Evolutionary conservation across 2,329 filamentous ascomycete genomes (phyloP), one percentile per base, ranked within the genome.

Genomic region (Fusarium sp.): DNA sequence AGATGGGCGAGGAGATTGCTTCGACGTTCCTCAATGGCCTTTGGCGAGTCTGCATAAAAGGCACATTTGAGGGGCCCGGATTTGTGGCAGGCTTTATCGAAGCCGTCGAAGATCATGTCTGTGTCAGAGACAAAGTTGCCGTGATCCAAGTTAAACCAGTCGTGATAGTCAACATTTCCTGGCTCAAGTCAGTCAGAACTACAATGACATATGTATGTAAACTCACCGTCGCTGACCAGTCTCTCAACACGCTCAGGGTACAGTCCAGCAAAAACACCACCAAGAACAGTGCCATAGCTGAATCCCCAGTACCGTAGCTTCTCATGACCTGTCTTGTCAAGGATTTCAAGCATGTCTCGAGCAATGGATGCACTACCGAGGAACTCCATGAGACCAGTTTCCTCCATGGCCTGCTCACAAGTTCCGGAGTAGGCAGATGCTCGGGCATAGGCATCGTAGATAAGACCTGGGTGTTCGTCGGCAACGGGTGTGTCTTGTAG

Each of bases 231-330:
- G 62, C 86, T 85, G 6, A 88, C 84, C 14, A 89, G 77, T 20
- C 87, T 81, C 47, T 85, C 86, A 3, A 89, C 84, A 50, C 82
- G 82, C 34, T 88, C 85, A 3, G 87, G 87, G 61, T 84, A 89
- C 80, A 89, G 82, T 6, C 85, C 82, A 7, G 87, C 87, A 75
- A 89, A 88, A 0, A 84, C 85, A 18, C 84, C 85, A 8, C 87
- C 88, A 1, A 89, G 81, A 5, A 88, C 76, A 13, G 87, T 88
- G 15, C 87, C 87, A 69, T 89, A 89, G 70, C 86, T 88, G 65
- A 88, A 85, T 2, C 87, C 88, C 87, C 87, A 89, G 75, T 88
- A 89, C 50, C 81, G 82, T 12, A 88, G 79, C 78, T 82, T 84
- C 8, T 81, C 77, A 59, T 84, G 74, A 5, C 84, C 85, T 11